These are phyloP conservation scores for Penicillium maclennaniae DNA, from an alignment of 495 filamentous ascomycete genomes.

Conservation along the genomic window DNA sequence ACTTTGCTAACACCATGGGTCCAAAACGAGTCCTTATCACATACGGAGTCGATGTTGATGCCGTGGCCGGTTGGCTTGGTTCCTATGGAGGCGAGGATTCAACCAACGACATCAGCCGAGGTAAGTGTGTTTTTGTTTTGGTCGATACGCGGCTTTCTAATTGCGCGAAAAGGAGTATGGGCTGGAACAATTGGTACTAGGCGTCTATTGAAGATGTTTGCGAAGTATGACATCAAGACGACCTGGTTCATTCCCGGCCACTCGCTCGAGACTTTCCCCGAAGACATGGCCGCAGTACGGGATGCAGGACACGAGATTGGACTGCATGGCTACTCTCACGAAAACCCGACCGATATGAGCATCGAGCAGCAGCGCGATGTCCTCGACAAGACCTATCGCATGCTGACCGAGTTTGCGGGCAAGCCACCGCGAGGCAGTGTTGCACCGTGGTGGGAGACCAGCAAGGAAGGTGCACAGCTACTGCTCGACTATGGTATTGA, in stretches of 20 bases:
- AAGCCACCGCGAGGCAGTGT: conserved; percentile 70
- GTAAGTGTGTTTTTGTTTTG: conserved; percentile 19
- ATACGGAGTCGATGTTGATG: conserved; percentile 62
- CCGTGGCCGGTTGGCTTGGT: conserved; percentile 69
- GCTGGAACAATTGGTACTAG: conserved; percentile 68
- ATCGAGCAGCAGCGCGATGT: conserved; percentile 71
- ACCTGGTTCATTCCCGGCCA: conserved; percentile 84
- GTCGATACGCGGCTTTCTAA: background rate
- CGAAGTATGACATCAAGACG: conserved; percentile 74
- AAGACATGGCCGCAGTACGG: conserved; percentile 67
- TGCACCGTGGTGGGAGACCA: conserved; percentile 63
- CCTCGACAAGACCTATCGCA: conserved; percentile 70
- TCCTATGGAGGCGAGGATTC: conserved; percentile 66
- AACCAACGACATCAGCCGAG: conserved; percentile 61
- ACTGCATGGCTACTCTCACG: conserved; percentile 70
- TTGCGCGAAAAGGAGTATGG: conserved; percentile 51
- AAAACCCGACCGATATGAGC: conserved; percentile 73
- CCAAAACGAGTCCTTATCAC: conserved; percentile 53
- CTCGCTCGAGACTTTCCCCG: conserved; percentile 72
- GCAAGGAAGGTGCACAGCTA: conserved; percentile 59
- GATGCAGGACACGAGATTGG: conserved; percentile 77
- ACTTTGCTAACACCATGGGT: conserved; percentile 13
- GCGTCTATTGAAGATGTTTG: conserved; percentile 68
- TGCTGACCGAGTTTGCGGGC: conserved; percentile 68
- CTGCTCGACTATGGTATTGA: conserved; percentile 66